These are phyloP conservation scores for Yarrowia keelungensis DNA, from an alignment of 805 yeast genomes.

Conservation along the genomic window DNA sequence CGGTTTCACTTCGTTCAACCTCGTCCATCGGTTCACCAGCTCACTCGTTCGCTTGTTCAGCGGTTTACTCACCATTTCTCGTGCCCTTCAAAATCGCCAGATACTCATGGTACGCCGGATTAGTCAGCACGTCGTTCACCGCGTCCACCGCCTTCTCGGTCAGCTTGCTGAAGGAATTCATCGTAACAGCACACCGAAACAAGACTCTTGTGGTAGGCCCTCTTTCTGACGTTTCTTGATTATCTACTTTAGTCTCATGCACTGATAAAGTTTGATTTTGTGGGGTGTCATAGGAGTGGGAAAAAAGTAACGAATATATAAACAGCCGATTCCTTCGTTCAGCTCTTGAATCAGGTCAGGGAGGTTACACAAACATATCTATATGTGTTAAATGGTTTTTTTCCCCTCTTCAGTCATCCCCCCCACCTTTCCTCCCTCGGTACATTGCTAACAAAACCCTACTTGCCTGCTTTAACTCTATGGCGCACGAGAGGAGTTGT, in stretches of 20 bases:
- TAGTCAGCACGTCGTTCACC: conserved; percentile 46
- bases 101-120: conserved; percentile 51
- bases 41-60: background rate
- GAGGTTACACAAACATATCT: too few relatives aligned
- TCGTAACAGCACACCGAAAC: background rate
- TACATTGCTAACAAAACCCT: conserved; percentile 34
- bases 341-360: too few relatives aligned
- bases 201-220: too few relatives aligned
- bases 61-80: conserved; percentile 49
- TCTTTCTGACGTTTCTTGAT: background rate
- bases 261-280: conserved; percentile 31
- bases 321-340: too few relatives aligned
- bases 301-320: too few relatives aligned
- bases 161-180: conserved; percentile 28
- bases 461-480: conserved; percentile 14
- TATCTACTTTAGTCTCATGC: conserved; percentile 30
- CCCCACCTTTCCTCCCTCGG: conserved; percentile 1
- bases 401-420: too few relatives aligned
- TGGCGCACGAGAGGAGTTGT: too few relatives aligned
- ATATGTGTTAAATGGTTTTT: too few relatives aligned
- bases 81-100: conserved; percentile 53
- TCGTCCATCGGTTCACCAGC: background rate
- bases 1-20: background rate
- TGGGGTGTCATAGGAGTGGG: background rate
- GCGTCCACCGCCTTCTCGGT: conserved; percentile 5